Conservation (phyloP, 2,329 filamentous ascomycete genomes). For the Ophiostoma quercus region DNA sequence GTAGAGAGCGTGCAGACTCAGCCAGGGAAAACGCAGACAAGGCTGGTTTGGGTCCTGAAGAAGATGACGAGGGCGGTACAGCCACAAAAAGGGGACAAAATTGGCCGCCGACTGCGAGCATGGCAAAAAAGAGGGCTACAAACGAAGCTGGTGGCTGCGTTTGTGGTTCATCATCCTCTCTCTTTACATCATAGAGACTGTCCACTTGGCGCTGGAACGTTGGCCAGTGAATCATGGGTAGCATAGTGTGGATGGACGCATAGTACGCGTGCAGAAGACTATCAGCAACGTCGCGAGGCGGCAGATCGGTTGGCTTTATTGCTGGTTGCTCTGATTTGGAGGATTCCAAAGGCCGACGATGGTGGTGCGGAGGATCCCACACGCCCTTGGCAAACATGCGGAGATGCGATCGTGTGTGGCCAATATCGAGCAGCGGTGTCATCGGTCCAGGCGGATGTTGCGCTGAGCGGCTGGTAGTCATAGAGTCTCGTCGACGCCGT, state of each 20-base stretch:
- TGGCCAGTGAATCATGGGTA: constrained; percentile 85
- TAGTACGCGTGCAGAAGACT: constrained; percentile 71
- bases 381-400: constrained; percentile 70
- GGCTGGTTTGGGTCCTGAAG: constrained; percentile 8
- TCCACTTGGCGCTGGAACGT: constrained; percentile 73
- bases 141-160: constrained; percentile 46
- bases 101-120: constrained; percentile 76
- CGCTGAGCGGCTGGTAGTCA: neutral
- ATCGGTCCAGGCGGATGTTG: neutral
- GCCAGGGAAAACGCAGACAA: constrained; percentile 57
- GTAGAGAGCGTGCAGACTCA: constrained; percentile 61
- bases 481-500: neutral
- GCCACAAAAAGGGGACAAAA: constrained; percentile 46
- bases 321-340: neutral
- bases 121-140: constrained; percentile 73
- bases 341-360: constrained; percentile 34
- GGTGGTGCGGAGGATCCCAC: constrained; percentile 68
- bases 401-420: constrained; percentile 66
- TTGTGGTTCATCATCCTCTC: neutral
- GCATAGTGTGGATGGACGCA: constrained; percentile 68
- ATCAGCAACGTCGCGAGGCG: constrained; percentile 64
- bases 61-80: constrained; percentile 48
- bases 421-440: constrained; percentile 54
- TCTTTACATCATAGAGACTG: constrained; percentile 55
- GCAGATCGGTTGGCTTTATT: constrained; percentile 54